These are phyloP conservation scores for Leishmania amazonensis DNA, from an alignment of 208 protist species.

Conservation along the genomic window DNA sequence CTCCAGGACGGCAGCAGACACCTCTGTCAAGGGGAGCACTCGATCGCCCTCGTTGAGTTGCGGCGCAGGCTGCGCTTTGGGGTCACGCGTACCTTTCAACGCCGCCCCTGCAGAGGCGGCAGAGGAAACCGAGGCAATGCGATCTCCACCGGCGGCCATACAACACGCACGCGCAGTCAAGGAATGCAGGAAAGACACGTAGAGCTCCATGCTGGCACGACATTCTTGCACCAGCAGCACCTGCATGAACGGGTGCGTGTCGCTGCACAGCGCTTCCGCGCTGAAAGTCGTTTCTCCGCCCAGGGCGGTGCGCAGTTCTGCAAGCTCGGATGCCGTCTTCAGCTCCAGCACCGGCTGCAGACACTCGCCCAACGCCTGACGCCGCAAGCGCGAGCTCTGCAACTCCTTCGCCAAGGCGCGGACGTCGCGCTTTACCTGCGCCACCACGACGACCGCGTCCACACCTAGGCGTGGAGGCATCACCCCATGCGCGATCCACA, in stretches of 20 bases:
- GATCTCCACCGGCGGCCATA: not conserved
- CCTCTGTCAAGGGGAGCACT: slow-evolving; percentile 47
- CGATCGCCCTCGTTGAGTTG: slow-evolving; percentile 20
- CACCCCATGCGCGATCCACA: slow-evolving; percentile 44
- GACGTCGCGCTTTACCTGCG: slow-evolving; percentile 67
- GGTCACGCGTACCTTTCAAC: not conserved
- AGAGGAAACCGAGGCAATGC: not conserved
- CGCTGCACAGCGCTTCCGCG: slow-evolving; percentile 41
- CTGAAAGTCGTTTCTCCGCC: slow-evolving; percentile 69
- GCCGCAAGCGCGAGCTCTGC: slow-evolving; percentile 65
- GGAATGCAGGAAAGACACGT: slow-evolving; percentile 47
- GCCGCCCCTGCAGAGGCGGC: not conserved
- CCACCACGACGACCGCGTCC: slow-evolving; percentile 63
- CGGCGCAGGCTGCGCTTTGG: not conserved
- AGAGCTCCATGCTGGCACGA: slow-evolving; percentile 51
- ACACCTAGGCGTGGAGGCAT: slow-evolving; percentile 75
- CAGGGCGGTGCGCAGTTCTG: slow-evolving; percentile 49
- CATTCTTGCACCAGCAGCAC: slow-evolving; percentile 81
- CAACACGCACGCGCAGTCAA: slow-evolving; percentile 40
- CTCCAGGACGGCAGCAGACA: slow-evolving; percentile 50
- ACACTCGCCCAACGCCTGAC: slow-evolving; percentile 65
- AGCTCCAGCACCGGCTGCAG: slow-evolving; percentile 70
- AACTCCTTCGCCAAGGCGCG: slow-evolving; percentile 54
- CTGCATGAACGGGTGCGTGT: slow-evolving; percentile 61
- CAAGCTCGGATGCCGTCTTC: slow-evolving; percentile 51